Conservation (phyloP, 768 basidiomycete genomes). For the Auricularia heimuer region DNA sequence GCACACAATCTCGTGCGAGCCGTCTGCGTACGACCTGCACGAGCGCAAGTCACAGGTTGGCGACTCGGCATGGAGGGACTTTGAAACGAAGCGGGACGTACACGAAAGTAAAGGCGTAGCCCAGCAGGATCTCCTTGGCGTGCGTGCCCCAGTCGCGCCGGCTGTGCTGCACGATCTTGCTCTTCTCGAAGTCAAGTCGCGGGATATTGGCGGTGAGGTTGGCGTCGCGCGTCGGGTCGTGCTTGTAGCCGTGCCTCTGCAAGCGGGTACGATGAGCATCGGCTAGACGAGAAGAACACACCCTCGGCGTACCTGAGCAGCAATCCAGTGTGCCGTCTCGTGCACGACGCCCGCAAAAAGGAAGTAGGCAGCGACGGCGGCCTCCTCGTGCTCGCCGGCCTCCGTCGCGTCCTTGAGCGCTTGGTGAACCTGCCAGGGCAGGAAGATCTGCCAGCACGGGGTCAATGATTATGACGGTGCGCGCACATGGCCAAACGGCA, state of each 20-base stretch:
- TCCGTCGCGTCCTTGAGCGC: not conserved
- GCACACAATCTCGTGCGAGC: constrained; percentile 1
- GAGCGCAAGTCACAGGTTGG: not conserved
- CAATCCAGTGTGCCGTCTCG: constrained; percentile 2
- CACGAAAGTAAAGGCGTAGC: not conserved
- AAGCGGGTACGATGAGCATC: not conserved
- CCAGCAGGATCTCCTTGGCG: constrained; percentile 1
- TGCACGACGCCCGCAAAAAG: not conserved
- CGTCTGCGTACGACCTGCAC: not conserved
- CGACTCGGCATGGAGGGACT: not conserved
- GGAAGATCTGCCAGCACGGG: not conserved
- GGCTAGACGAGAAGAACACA: not conserved
- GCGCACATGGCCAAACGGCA: not conserved
- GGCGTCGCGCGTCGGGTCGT: not conserved
- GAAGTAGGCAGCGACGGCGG: not conserved
- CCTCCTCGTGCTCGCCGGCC: not conserved
- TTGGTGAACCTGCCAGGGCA: not conserved
- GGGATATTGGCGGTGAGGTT: not conserved
- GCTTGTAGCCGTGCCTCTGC: constrained; percentile 1
- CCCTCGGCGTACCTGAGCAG: not conserved
- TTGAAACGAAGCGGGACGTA: not conserved
- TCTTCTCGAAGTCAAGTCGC: not conserved
- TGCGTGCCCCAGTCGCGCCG: constrained; percentile 1
- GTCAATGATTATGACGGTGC: not conserved
- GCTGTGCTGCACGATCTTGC: not conserved